phyloP scores from a whole-genome alignment of 2,329 filamentous ascomycete species.

The Escovopsis weberi region DNA sequence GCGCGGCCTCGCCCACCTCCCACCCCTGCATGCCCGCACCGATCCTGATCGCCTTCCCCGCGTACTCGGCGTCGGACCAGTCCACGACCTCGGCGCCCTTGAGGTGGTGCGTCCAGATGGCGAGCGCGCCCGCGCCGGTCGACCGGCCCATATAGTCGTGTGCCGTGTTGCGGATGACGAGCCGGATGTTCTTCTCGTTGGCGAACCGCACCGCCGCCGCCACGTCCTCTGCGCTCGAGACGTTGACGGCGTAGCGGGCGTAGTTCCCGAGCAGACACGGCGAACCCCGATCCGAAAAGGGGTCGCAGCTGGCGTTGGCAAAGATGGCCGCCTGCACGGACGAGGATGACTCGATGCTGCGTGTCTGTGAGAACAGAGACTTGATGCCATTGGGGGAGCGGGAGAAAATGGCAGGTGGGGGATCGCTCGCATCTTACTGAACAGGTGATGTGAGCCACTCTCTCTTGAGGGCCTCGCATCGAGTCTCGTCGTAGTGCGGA shows the following conservation, averaged over 20 bases:
- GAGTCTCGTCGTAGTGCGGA: constrained; percentile 27
- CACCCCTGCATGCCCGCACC: constrained; percentile 38
- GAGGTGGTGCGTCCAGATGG: constrained; percentile 27
- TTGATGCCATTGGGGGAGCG: neutral
- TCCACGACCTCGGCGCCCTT: constrained; percentile 26
- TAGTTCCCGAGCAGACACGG: constrained; percentile 28
- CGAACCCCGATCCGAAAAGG: constrained; percentile 20
- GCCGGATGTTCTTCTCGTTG: constrained; percentile 26
- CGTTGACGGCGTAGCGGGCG: constrained; percentile 22
- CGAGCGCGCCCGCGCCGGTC: constrained; percentile 33
- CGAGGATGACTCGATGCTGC: constrained; percentile 5
- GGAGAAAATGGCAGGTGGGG: neutral
- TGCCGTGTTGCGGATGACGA: constrained; percentile 38
- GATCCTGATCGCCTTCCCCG: constrained; percentile 36
- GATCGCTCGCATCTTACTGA: constrained; percentile 27
- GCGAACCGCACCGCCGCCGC: constrained; percentile 18
- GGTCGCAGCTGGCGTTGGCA: constrained; percentile 19
- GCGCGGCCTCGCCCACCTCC: constrained; percentile 31
- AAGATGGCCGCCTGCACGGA: constrained; percentile 20
- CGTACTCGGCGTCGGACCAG: constrained; percentile 28
- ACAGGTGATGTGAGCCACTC: constrained; percentile 29
- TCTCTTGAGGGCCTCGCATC: constrained; percentile 26
- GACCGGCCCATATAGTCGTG: constrained; percentile 43
- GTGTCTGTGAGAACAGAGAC: neutral
- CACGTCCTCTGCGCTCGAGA: constrained; percentile 16